Base-by-base conservation (phyloP, 768 basidiomycete species). In the Albatrellus ellisii region DNA sequence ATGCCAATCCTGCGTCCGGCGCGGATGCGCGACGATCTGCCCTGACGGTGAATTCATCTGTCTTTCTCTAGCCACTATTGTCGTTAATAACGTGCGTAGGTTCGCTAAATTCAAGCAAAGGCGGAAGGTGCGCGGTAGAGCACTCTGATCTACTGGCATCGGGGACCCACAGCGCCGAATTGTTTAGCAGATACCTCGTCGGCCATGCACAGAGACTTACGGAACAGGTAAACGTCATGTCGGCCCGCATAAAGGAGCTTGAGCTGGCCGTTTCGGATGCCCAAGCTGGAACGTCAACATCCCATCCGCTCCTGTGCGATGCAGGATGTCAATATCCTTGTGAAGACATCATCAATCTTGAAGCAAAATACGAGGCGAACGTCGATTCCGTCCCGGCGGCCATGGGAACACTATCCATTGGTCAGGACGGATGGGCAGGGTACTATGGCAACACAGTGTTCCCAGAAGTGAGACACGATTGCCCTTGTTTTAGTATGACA, bases 1-100 rank as follows among this genome's bases (percentile, higher is more conserved):
- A 17, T 75, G 72, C 48, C 68, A 70, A 52, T 69, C 73, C 28
- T 75, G 73, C 51, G 57, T 72, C 21, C 68, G 70, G 35, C 62
- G 73, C 33, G 73, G 72, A 46, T 74, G 72, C 49, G 58, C 69
- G 33, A 55, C 59, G 14, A 68, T 74, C 26, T 74, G 72, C 51
- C 72, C 72, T 5, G 65, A 71, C 39, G 68, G 71, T 69, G n/a
- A n/a, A n/a, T n/a, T n/a, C n/a, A n/a, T n/a, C n/a, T n/a, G n/a
- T n/a, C n/a, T n/a, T n/a, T n/a, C n/a, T n/a, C n/a, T n/a, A n/a
- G n/a, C n/a, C n/a, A n/a, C n/a, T n/a, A n/a, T n/a, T n/a, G n/a
- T n/a, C n/a, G n/a, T 26, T 57, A 45, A 8, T 31, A 26, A 1
- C 21, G 14, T 3, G 28, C 36, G 17, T 22, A 28, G 26, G 15